A percentile compares a stretch with the other conserved stretches of the same genome.
phyloP scores from a whole-genome alignment of 2,329 filamentous ascomycete species.

The Calcarisporium arbuscula region DNA sequence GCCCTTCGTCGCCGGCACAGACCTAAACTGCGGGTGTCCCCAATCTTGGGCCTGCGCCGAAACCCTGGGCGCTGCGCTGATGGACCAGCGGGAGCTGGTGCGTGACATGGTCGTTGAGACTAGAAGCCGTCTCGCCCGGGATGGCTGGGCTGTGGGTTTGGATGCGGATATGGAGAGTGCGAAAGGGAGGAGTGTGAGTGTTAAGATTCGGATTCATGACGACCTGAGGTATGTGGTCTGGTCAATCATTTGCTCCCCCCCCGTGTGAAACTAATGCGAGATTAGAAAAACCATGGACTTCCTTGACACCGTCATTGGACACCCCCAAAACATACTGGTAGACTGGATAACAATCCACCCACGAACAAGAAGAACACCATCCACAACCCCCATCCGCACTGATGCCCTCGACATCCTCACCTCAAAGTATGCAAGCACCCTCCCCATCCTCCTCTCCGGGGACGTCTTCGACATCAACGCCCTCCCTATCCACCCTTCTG shows the following conservation, averaged over 20 bases:
- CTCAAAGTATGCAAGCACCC: slow-evolving; percentile 41
- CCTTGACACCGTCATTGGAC: slow-evolving; percentile 54
- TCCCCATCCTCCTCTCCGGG: slow-evolving; percentile 63
- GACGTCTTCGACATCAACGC: slow-evolving; percentile 56
- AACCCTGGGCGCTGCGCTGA: slow-evolving; percentile 61
- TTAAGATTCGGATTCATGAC: slow-evolving; percentile 64
- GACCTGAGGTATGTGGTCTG: slow-evolving; percentile 43
- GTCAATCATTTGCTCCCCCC: background rate
- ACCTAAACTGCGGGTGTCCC: slow-evolving; percentile 68
- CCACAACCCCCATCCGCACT: slow-evolving; percentile 53
- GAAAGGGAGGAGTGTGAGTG: slow-evolving; percentile 54
- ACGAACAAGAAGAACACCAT: slow-evolving; percentile 54
- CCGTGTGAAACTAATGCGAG: background rate
- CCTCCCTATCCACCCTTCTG: slow-evolving; percentile 35
- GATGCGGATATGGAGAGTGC: slow-evolving; percentile 36
- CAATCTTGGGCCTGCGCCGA: slow-evolving; percentile 67
- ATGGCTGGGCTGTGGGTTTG: slow-evolving; percentile 46
- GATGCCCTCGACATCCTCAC: slow-evolving; percentile 54
- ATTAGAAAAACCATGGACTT: slow-evolving; percentile 52
- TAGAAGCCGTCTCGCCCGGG: slow-evolving; percentile 40
- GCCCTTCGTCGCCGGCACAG: slow-evolving; percentile 57
- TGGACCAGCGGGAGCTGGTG: slow-evolving; percentile 59
- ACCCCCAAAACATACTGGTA: slow-evolving; percentile 43
- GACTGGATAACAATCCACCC: slow-evolving; percentile 69
- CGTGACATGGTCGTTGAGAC: slow-evolving; percentile 57